Conservation (phyloP, 768 basidiomycete species). For the Naganishia vishniacii region DNA sequence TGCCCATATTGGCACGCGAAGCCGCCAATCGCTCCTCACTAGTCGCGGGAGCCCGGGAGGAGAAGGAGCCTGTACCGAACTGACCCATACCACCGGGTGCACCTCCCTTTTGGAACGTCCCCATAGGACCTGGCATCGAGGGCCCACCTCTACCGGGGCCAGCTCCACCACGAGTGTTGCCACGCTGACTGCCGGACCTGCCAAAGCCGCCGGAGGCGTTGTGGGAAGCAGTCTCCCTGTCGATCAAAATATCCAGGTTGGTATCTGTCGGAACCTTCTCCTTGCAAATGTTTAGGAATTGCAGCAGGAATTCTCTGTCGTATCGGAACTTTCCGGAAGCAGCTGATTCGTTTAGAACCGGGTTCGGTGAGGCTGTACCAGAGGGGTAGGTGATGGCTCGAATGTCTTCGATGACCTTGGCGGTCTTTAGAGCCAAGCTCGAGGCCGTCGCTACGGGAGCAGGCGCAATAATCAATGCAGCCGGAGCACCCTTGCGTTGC, state of each 20-base stretch:
- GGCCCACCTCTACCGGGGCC: conserved; percentile 52
- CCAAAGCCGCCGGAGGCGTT: conserved; percentile 49
- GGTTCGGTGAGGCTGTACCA: conserved; percentile 70
- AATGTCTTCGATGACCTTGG: conserved; percentile 78
- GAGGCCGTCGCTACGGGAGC: conserved; percentile 35
- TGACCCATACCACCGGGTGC: conserved; percentile 53
- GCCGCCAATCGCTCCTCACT: conserved; percentile 37
- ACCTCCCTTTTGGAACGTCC: conserved; percentile 34
- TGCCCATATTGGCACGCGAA: conserved; percentile 35
- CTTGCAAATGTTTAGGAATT: conserved; percentile 90
- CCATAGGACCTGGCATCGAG: conserved; percentile 17
- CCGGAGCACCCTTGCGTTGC: conserved; percentile 29
- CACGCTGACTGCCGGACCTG: conserved; percentile 55
- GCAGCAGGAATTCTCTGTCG: conserved; percentile 92
- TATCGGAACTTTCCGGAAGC: conserved; percentile 93
- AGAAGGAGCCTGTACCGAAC: conserved; percentile 44
- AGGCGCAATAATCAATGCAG: conserved; percentile 33
- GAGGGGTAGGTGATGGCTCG: conserved; percentile 72
- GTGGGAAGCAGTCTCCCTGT: conserved; percentile 55
- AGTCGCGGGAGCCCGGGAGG: conserved; percentile 29
- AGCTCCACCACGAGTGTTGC: conserved; percentile 47
- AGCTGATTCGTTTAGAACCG: conserved; percentile 76
- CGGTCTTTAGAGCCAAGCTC: conserved; percentile 59
- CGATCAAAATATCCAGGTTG: conserved; percentile 80
- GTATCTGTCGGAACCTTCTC: conserved; percentile 90